A percentile compares a stretch with the other conserved stretches of the same genome.
Conservation (phyloP, 2,329 filamentous ascomycete species). For the Pleochaeta shiraiana region DNA sequence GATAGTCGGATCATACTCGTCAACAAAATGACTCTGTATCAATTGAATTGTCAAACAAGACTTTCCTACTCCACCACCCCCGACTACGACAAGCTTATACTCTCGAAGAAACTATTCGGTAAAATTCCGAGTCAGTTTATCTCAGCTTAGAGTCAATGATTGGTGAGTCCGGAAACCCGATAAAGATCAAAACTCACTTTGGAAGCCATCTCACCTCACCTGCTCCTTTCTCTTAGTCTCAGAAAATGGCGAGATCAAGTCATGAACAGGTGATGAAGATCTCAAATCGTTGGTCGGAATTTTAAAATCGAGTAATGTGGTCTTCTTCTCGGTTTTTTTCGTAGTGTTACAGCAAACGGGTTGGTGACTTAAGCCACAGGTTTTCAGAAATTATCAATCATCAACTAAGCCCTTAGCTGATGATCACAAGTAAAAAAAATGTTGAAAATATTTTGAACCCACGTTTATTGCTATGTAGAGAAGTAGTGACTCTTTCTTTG, state of each 20-base stretch:
- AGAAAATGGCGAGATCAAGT: neutral
- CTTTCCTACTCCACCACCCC: constrained; percentile 96
- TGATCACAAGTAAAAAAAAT: no score
- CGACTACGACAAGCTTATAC: constrained; percentile 93
- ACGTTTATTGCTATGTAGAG: no score
- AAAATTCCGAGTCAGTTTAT: constrained; percentile 8
- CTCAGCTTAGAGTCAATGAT: neutral
- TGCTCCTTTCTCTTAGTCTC: neutral
- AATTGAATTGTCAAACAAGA: constrained; percentile 94
- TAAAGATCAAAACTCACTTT: neutral
- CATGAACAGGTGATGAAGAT: neutral
- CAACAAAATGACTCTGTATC: constrained; percentile 6
- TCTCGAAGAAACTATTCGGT: constrained; percentile 53
- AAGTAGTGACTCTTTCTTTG: no score
- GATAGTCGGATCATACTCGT: constrained; percentile 7
- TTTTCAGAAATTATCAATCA: no score
- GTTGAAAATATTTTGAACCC: no score
- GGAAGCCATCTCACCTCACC: constrained; percentile 1
- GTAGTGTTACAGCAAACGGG: no score
- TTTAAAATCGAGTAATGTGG: no score
- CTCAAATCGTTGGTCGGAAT: no score
- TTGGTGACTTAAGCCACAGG: no score
- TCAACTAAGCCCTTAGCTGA: no score
- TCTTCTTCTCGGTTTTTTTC: no score
- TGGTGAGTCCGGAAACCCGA: neutral